Percentiles rank a stretch among this genome's conserved stretches.
phyloP scores from a whole-genome alignment of 352 stramenopile genomes.

The Globisporangium parvum region DNA sequence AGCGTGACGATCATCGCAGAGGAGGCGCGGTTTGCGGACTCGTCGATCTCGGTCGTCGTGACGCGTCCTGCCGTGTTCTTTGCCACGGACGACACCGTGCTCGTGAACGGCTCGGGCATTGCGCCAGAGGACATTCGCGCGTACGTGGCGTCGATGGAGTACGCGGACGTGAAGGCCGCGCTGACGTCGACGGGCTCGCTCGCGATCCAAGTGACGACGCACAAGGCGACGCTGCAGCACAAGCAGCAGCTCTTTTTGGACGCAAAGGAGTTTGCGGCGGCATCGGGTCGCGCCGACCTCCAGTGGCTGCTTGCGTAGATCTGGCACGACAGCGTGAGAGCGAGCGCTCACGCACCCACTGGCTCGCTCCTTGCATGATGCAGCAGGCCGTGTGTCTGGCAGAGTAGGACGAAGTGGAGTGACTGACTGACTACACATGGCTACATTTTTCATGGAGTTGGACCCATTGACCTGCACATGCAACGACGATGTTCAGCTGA shows the following conservation, averaged over 20 bases:
- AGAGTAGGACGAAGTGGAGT: too few species aligned
- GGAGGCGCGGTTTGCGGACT: conserved; percentile 64
- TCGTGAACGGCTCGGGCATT: conserved; percentile 36
- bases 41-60: conserved; percentile 57
- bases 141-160: conserved; percentile 78
- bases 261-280: conserved; percentile 54
- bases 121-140: conserved; percentile 46
- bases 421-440: too few species aligned
- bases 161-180: conserved; percentile 64
- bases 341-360: too few species aligned
- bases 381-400: neutral
- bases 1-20: conserved; percentile 68
- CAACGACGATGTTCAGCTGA: too few species aligned
- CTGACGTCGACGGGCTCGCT: conserved; percentile 28
- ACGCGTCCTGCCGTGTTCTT: conserved; percentile 73
- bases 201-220: conserved; percentile 32
- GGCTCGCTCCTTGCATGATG: too few species aligned
- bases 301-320: conserved; percentile 33
- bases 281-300: conserved; percentile 29
- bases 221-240: conserved; percentile 43
- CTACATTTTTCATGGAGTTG: too few species aligned
- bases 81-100: conserved; percentile 26
- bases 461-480: too few species aligned
- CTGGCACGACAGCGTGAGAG: neutral
- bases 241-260: conserved; percentile 72